Evolutionary conservation across 1,284 basidiomycete species (phyloP).

Genomic region (Clitocybe nebularis): DNA sequence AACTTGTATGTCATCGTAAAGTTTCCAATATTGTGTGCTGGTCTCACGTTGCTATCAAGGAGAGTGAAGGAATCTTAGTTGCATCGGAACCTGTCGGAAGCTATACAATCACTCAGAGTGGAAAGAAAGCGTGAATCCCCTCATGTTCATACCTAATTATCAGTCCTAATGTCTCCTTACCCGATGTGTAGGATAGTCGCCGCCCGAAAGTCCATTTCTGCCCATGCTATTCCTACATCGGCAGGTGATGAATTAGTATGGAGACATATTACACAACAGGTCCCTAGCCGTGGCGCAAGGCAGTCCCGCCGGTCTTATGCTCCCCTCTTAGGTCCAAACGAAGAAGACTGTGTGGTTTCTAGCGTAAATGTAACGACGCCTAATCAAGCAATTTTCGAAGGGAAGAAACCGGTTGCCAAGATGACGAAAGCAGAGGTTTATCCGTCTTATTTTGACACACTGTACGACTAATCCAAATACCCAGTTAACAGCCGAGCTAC

Average conservation of each 20-base stretch:
- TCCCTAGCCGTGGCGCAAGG: slow-evolving; percentile 9
- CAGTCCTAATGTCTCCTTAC: not conserved
- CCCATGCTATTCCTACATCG: slow-evolving; percentile 17
- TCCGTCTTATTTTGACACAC: not conserved
- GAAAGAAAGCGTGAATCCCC: slow-evolving; percentile 40
- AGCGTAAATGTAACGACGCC: slow-evolving; percentile 13
- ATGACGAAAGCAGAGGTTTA: slow-evolving; percentile 41
- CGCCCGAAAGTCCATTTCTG: slow-evolving; percentile 28
- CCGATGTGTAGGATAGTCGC: slow-evolving; percentile 24
- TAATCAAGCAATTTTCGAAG: not conserved
- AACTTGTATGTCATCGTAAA: slow-evolving; percentile 32
- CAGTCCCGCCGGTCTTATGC: slow-evolving; percentile 12
- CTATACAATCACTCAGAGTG: slow-evolving; percentile 37
- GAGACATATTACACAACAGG: slow-evolving; percentile 27
- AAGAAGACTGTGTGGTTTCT: not conserved
- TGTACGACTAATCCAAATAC: not conserved
- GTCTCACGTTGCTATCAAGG: slow-evolving; percentile 22
- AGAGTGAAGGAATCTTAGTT: slow-evolving; percentile 40
- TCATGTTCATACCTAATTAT: not conserved
- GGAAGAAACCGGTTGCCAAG: slow-evolving; percentile 24
- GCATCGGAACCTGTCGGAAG: slow-evolving; percentile 28
- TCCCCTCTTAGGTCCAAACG: not conserved
- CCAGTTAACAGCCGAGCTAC: slow-evolving; percentile 20
- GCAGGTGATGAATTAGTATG: slow-evolving; percentile 33
- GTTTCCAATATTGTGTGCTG: not conserved